Evolutionary conservation across 1,139 yeast genomes (phyloP).

Genomic region (Suhomyces anneliseae): DNA sequence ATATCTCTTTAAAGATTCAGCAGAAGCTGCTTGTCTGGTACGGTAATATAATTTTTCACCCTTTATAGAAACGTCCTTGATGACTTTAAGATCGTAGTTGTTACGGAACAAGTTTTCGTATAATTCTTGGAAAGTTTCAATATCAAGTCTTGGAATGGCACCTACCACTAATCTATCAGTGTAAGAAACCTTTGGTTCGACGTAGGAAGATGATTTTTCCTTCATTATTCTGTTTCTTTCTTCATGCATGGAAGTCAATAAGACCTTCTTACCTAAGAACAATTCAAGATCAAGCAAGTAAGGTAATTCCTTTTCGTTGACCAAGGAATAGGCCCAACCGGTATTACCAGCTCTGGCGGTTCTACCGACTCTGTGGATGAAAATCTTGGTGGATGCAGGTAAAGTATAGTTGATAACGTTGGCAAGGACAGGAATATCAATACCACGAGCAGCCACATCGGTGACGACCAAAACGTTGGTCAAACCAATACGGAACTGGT

Average conservation of each 20-base stretch:
- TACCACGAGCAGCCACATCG: conserved; percentile 99
- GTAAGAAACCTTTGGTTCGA: conserved; percentile 62
- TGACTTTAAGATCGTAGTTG: conserved; percentile 66
- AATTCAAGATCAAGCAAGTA: conserved; percentile 87
- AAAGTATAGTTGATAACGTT: conserved; percentile 88
- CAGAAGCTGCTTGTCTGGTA: conserved; percentile 84
- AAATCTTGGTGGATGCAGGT: conserved; percentile 90
- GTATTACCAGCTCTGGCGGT: conserved; percentile 98
- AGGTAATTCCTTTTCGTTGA: conserved; percentile 83
- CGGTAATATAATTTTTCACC: conserved; percentile 88
- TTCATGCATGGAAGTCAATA: conserved; percentile 69
- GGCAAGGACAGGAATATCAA: conserved; percentile 94
- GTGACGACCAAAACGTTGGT: conserved; percentile 88
- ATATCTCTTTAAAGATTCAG: conserved; percentile 79
- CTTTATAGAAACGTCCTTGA: conserved; percentile 72
- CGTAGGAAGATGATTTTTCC: conserved; percentile 39
- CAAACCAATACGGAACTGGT: conserved; percentile 80
- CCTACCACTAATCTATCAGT: conserved; percentile 83
- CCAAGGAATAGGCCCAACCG: conserved; percentile 97
- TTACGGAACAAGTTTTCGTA: conserved; percentile 60
- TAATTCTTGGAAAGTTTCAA: conserved; percentile 75
- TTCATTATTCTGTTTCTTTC: conserved; percentile 54
- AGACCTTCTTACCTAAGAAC: conserved; percentile 80
- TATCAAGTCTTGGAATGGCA: conserved; percentile 66
- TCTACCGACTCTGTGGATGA: conserved; percentile 97